Evolutionary conservation across 257 asterid genomes (phyloP), one percentile per base, ranked within the genome.

Genomic region (Craterostigma plantagineum): DNA sequence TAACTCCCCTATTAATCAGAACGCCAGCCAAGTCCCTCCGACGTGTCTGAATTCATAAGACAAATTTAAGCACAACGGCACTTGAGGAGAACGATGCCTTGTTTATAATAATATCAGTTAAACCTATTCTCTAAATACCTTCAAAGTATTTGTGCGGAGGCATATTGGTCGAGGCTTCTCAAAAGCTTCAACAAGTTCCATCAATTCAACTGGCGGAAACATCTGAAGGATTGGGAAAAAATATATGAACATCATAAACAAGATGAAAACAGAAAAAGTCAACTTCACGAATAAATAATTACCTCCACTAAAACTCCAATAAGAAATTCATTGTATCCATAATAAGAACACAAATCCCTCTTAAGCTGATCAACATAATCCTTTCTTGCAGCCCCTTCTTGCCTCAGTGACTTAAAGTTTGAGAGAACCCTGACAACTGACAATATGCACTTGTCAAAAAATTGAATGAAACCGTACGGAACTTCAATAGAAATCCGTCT

Each of bases 21-120:
- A 82, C 80, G 55, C 92, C 92, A 33, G 95, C 98, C 73, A 87
- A 79, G 63, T 81, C 97, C 70, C 98, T 73, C 51, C 98, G 73
- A 27, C 95, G 93, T 56, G 92, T 66, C 95, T 87, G 53, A 54
- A 60, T 53, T 42, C 49, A 57, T 34, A 12, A 16, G 17, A 50
- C 9, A 51, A 23, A 43, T 4, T 42, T 56, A 44, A 72, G 34
- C 35, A 61, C 15, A 11, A 47, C 37, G 41, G 42, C 18, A 58
- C 15, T 44, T 45, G 41, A 15, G 33, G 11, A 43, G 30, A 23
- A 23, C 30, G 6, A 2, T 23, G 30, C 4, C 30, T 23, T 23
- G 30, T 23, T 23, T 23, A 6, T 23, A 2, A 23, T 23, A 23
- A 23, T 2, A 23, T 23, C 30, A 23, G 30, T 23, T 2, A 6